Conservation (phyloP, 345 rosid species). For the Ceriops decandra region DNA sequence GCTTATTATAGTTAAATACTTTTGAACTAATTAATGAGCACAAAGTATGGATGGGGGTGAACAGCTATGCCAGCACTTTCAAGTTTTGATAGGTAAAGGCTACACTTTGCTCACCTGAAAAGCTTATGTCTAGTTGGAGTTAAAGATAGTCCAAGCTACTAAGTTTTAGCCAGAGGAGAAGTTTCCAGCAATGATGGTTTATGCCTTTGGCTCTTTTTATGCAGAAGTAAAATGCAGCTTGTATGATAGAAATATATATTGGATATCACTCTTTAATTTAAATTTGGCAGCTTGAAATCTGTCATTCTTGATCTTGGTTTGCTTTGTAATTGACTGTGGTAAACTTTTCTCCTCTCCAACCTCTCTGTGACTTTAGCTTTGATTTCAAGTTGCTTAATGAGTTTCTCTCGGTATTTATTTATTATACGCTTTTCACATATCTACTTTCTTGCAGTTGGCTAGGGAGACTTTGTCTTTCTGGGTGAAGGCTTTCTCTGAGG, state of each 20-base stretch:
- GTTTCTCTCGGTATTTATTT: constrained; percentile 1
- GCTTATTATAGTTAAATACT: no score
- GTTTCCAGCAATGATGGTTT: background rate
- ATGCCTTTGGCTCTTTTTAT: background rate
- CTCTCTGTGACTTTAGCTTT: constrained; percentile 2
- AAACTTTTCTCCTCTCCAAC: background rate
- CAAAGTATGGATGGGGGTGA: no score
- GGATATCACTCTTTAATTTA: background rate
- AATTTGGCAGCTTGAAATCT: background rate
- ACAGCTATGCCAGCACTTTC: no score
- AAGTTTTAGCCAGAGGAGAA: background rate
- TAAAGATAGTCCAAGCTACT: no score
- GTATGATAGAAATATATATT: background rate
- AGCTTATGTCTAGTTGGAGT: no score
- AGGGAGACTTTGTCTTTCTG: constrained; percentile 95
- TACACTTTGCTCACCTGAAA: no score
- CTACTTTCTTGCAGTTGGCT: constrained; percentile 59
- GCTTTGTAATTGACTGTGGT: background rate
- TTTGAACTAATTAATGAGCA: no score
- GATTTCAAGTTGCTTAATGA: background rate
- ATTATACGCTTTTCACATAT: background rate
- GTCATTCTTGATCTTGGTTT: background rate
- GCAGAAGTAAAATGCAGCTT: background rate
- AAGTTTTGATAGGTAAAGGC: no score
- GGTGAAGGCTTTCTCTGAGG: constrained; percentile 99